Conservation (phyloP, 2,329 filamentous ascomycete genomes). For the Paraconiothyrium sp. region DNA sequence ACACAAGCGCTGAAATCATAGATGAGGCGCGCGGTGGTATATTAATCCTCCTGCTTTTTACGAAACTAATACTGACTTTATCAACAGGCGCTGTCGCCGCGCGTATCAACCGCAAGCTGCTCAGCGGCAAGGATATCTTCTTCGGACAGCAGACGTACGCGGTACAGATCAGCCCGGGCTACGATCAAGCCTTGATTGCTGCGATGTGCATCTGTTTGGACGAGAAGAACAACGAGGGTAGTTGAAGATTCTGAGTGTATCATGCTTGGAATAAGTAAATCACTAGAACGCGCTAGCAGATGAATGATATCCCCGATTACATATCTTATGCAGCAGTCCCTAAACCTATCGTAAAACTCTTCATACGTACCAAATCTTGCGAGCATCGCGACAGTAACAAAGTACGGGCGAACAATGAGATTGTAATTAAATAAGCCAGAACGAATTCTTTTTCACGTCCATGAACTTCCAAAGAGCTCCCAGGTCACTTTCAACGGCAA, state of each 20-base stretch:
- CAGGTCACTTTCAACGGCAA: not conserved
- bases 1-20: constrained; percentile 66
- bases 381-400: no score
- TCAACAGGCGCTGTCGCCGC: constrained; percentile 60
- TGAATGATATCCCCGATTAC: no score
- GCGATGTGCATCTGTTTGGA: constrained; percentile 75
- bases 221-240: constrained; percentile 53
- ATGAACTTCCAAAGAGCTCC: constrained; percentile 3
- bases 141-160: constrained; percentile 72
- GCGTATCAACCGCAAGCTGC: constrained; percentile 66
- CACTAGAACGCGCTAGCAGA: no score
- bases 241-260: no score
- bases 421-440: constrained; percentile 7
- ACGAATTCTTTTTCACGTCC: not conserved
- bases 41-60: constrained; percentile 6
- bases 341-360: no score
- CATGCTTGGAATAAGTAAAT: no score
- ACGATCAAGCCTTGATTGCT: constrained; percentile 72
- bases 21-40: constrained; percentile 54
- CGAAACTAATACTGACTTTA: constrained; percentile 27
- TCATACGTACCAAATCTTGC: no score
- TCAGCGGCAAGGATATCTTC: constrained; percentile 67
- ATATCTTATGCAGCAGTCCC: no score
- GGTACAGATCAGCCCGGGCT: constrained; percentile 69
- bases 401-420: not conserved